Conservation (phyloP, 306 rosid species). For the Hippophae gyantsensis region DNA sequence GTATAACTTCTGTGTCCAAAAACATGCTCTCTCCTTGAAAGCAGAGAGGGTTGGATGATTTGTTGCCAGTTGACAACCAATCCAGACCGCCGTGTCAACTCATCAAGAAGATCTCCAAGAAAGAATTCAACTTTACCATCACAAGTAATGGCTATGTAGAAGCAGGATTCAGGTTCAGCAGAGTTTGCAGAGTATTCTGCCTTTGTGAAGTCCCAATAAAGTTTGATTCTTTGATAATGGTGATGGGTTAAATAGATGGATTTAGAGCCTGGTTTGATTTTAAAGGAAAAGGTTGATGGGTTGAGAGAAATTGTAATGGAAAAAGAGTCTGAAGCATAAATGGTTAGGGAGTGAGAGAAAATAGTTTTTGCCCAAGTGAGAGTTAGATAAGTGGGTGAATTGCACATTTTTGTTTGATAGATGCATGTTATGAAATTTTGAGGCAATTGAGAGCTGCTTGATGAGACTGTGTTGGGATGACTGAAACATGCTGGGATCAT, state of each 20-base stretch:
- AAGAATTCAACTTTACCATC: slow-evolving; percentile 39
- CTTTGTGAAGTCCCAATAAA: slow-evolving; percentile 59
- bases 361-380: slow-evolving; percentile 61
- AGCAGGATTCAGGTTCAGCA: slow-evolving; percentile 57
- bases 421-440: slow-evolving; percentile 49
- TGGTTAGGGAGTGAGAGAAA: slow-evolving; percentile 48
- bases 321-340: slow-evolving; percentile 37
- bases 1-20: slow-evolving; percentile 46
- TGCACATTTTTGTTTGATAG: slow-evolving; percentile 59
- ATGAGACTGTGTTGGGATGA: slow-evolving; percentile 45
- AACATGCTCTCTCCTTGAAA: slow-evolving; percentile 66
- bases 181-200: slow-evolving; percentile 37
- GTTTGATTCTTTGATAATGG: slow-evolving; percentile 34
- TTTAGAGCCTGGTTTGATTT: slow-evolving; percentile 39
- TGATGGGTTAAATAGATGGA: slow-evolving; percentile 36
- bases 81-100: slow-evolving; percentile 28
- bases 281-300: slow-evolving; percentile 52
- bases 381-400: slow-evolving; percentile 43
- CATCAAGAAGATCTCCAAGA: slow-evolving; percentile 47
- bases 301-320: slow-evolving; percentile 52
- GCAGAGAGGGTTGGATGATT: slow-evolving; percentile 18
- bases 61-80: slow-evolving; percentile 1
- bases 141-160: slow-evolving; percentile 52
- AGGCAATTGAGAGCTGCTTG: slow-evolving; percentile 34
- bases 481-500: slow-evolving; percentile 82